Percentiles rank a stretch among this genome's conserved stretches.
phyloP scores from a whole-genome alignment of 176 grass and related monocot species.

The Stipa capillata region DNA sequence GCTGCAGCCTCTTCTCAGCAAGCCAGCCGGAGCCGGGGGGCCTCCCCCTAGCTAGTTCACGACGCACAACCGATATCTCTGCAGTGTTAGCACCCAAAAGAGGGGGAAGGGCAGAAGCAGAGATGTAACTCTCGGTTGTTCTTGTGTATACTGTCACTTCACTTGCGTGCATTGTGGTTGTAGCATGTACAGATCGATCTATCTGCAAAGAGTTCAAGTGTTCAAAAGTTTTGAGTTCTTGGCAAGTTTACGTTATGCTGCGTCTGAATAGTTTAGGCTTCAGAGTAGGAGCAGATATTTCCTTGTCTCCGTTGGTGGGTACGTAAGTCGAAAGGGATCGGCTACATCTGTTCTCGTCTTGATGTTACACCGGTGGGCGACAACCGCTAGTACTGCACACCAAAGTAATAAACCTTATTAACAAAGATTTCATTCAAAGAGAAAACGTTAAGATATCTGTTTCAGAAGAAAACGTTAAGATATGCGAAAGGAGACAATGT shows the following conservation, averaged over 20 bases:
- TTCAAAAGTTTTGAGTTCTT: background rate
- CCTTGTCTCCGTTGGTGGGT: background rate
- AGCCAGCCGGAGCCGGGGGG: background rate
- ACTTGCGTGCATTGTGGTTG: background rate
- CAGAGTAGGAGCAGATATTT: background rate
- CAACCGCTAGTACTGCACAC: background rate
- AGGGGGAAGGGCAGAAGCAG: background rate
- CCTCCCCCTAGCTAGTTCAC: background rate
- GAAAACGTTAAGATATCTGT: background rate
- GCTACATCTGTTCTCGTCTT: background rate
- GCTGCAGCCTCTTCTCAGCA: slow-evolving; percentile 47
- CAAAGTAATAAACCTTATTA: background rate
- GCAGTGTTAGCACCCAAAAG: background rate
- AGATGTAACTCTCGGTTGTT: background rate
- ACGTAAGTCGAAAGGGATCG: slow-evolving; percentile 19
- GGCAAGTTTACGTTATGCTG: background rate
- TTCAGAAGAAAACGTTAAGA: background rate
- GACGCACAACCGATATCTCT: background rate
- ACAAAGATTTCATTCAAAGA: background rate
- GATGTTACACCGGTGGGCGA: background rate
- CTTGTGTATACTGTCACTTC: background rate
- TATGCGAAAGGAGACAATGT: background rate
- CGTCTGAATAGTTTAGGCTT: background rate
- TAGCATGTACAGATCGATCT: background rate
- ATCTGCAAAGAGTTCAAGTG: background rate